phyloP scores from a whole-genome alignment of 139 green algal genomes.

The Chlorella vulgaris region DNA sequence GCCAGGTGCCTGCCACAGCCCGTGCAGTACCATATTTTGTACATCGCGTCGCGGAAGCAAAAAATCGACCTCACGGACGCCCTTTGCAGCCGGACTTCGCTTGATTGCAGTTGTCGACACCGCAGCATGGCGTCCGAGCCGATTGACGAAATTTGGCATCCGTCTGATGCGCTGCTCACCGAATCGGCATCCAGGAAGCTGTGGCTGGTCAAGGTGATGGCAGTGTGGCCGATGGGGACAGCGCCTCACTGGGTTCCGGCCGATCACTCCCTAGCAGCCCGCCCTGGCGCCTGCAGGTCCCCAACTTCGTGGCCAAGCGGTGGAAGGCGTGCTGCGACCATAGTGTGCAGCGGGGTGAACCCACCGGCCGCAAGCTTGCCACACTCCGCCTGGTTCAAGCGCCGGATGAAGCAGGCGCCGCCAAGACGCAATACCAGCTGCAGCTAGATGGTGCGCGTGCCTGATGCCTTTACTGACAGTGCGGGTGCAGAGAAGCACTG shows the following conservation, averaged over 20 bases:
- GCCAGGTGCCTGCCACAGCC: too few relatives aligned
- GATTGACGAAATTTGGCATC: not conserved
- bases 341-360: constrained; percentile 31
- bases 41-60: too few relatives aligned
- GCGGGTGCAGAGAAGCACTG: too few relatives aligned
- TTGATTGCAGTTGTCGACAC: too few relatives aligned
- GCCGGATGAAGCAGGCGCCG: not conserved
- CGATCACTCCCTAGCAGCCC: not conserved
- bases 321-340: constrained; percentile 47
- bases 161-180: not conserved
- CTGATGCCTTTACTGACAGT: too few relatives aligned
- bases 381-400: constrained; percentile 16
- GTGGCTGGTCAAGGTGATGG: constrained; percentile 49
- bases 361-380: constrained; percentile 34
- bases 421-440: constrained; percentile 16
- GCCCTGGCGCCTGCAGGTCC: constrained; percentile 39
- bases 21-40: too few relatives aligned
- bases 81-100: too few relatives aligned
- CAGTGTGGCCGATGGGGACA: not conserved
- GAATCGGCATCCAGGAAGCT: constrained; percentile 37
- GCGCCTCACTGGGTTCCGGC: not conserved
- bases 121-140: not conserved
- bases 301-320: constrained; percentile 55
- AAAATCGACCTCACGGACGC: too few relatives aligned
- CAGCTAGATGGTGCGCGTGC: constrained; percentile 13